Conservation (phyloP, 208 protist genomes). For the Phytomonas sp. region DNA sequence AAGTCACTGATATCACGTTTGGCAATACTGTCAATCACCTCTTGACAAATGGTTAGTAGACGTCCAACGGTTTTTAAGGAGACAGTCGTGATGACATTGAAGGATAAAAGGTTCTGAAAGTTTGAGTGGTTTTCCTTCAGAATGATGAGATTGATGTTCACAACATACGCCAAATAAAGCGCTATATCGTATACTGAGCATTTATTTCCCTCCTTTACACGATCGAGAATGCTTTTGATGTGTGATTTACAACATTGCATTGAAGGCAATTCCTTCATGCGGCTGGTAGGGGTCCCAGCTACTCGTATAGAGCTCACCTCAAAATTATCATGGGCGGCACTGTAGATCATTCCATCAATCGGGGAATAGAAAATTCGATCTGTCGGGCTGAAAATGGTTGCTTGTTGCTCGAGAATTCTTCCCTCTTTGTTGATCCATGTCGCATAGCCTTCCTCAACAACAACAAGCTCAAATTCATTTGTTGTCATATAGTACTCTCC, state of each 20-base stretch:
- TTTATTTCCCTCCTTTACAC: neutral
- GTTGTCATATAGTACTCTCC: slow-evolving; percentile 54
- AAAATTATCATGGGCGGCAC: neutral
- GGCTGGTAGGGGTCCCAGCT: neutral
- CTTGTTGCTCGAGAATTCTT: slow-evolving; percentile 53
- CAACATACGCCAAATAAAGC: slow-evolving; percentile 1
- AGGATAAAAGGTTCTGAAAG: neutral
- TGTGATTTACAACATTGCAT: neutral
- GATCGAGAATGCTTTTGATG: neutral
- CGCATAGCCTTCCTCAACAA: slow-evolving; percentile 57
- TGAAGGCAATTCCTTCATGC: neutral
- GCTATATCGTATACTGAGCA: neutral
- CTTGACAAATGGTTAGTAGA: slow-evolving; percentile 8
- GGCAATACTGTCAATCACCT: slow-evolving; percentile 3
- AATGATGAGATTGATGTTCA: neutral
- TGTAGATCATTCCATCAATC: neutral
- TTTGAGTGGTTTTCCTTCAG: neutral
- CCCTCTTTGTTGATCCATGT: slow-evolving; percentile 73
- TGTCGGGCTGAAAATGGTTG: neutral
- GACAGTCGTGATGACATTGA: neutral
- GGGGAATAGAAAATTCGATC: neutral
- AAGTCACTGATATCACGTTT: slow-evolving; percentile 11
- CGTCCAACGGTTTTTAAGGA: slow-evolving; percentile 11
- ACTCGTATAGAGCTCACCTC: neutral
- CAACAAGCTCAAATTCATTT: slow-evolving; percentile 61